phyloP scores from a whole-genome alignment of 345 rosid genomes.

The Citrus trifoliata region DNA sequence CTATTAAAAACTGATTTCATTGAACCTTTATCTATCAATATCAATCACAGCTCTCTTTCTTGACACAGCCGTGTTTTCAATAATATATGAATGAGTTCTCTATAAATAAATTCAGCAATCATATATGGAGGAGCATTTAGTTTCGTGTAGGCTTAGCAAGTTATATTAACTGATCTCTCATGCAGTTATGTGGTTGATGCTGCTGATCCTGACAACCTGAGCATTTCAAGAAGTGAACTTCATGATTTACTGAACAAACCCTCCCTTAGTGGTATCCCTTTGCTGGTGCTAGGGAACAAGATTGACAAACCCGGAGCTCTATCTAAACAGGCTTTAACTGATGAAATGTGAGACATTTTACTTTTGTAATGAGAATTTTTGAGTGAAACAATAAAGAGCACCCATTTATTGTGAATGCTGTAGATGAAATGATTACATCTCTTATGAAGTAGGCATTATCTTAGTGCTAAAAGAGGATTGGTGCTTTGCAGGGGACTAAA shows the following conservation, averaged over 20 bases:
- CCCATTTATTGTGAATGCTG: not conserved
- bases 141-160: not conserved
- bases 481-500: slow-evolving; percentile 54
- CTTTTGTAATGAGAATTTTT: not conserved
- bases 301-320: slow-evolving; percentile 87
- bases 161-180: slow-evolving; percentile 3
- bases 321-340: slow-evolving; percentile 75
- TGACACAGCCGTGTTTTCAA: not conserved
- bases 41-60: not conserved
- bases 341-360: slow-evolving; percentile 59
- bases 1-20: not conserved
- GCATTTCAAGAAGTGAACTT: slow-evolving; percentile 79
- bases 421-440: not conserved
- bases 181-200: slow-evolving; percentile 86
- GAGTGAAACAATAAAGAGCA: not conserved
- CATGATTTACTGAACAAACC: slow-evolving; percentile 83
- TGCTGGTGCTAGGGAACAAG: slow-evolving; percentile 87
- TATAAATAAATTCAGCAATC: not conserved
- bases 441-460: not conserved
- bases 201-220: slow-evolving; percentile 79
- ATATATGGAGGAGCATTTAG: too few species aligned
- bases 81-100: not conserved
- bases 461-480: not conserved
- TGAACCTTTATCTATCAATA: not conserved
- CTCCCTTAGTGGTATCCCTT: slow-evolving; percentile 76